These are phyloP conservation scores for Plasmodium vivax DNA, from an alignment of 169 alveolate species.

Conservation along the genomic window DNA sequence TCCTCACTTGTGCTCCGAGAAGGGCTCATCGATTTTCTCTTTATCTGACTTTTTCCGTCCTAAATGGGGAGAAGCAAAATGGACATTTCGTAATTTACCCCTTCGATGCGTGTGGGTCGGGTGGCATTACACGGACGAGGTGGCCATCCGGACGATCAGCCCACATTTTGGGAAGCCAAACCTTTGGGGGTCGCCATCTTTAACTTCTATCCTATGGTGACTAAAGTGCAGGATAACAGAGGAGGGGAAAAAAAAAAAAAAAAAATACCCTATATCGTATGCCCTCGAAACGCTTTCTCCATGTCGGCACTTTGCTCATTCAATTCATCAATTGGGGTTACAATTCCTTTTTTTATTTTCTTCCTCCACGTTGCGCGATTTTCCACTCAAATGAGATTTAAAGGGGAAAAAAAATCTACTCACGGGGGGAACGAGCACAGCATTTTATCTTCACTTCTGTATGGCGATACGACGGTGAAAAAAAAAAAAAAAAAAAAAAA, in stretches of 20 bases:
- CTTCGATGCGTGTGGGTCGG: background rate
- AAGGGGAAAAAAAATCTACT: background rate
- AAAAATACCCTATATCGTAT: background rate
- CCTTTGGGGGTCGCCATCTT: background rate
- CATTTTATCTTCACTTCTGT: background rate
- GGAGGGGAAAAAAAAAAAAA: background rate
- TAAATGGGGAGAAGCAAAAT: background rate
- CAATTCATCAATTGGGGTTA: background rate
- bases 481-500: too few species aligned
- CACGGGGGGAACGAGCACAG: background rate
- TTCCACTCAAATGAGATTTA: background rate
- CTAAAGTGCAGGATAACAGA: background rate
- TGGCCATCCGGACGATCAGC: background rate
- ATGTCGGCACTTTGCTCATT: background rate
- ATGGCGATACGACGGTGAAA: background rate
- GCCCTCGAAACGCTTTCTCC: background rate
- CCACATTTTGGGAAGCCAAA: background rate
- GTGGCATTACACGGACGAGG: background rate
- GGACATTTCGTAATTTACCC: background rate
- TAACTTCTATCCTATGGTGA: background rate
- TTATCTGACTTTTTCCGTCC: constrained; percentile 59
- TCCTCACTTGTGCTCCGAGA: constrained; percentile 13
- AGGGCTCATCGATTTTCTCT: constrained; percentile 54
- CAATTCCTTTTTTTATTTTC: background rate
- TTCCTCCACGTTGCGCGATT: background rate